phyloP scores from a whole-genome alignment of 2,329 filamentous ascomycete genomes.

The Sarocladiaceae sp. region DNA sequence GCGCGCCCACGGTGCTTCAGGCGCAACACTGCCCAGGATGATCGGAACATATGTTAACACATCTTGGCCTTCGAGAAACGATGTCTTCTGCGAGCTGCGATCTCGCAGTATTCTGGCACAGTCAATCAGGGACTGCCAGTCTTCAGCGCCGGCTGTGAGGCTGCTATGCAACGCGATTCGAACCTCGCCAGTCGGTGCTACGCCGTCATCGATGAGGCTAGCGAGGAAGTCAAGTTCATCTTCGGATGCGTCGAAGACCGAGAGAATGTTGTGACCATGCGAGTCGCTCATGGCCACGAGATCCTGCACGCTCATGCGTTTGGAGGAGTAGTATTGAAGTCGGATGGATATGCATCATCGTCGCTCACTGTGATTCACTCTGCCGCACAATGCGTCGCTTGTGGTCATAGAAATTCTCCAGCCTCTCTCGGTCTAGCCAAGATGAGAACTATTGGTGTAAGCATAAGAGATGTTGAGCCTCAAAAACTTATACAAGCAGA shows the following conservation, averaged over 20 bases:
- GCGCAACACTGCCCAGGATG: background rate
- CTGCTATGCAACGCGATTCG: slow-evolving; percentile 24
- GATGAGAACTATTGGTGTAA: too few relatives aligned
- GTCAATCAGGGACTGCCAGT: slow-evolving; percentile 29
- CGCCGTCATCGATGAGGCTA: slow-evolving; percentile 22
- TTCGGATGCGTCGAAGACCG: slow-evolving; percentile 27
- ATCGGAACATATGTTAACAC: slow-evolving; percentile 21
- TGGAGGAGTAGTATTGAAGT: background rate
- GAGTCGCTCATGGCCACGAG: background rate
- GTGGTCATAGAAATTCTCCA: too few relatives aligned
- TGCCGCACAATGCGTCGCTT: too few relatives aligned
- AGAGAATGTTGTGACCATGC: slow-evolving; percentile 22
- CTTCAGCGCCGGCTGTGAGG: slow-evolving; percentile 27
- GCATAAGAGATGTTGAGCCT: too few relatives aligned
- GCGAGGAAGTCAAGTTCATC: slow-evolving; percentile 26
- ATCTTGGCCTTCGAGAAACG: slow-evolving; percentile 27
- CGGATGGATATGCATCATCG: background rate
- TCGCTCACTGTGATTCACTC: background rate
- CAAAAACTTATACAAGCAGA: too few relatives aligned
- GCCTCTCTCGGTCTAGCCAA: too few relatives aligned
- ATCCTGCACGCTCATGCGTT: background rate
- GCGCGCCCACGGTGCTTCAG: slow-evolving; percentile 23
- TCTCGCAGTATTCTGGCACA: slow-evolving; percentile 26
- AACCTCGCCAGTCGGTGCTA: slow-evolving; percentile 22
- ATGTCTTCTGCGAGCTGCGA: slow-evolving; percentile 11